Evolutionary conservation across 2,329 filamentous ascomycete genomes (phyloP), one percentile per base, ranked within the genome.

Genomic region (Helminthosporium solani): DNA sequence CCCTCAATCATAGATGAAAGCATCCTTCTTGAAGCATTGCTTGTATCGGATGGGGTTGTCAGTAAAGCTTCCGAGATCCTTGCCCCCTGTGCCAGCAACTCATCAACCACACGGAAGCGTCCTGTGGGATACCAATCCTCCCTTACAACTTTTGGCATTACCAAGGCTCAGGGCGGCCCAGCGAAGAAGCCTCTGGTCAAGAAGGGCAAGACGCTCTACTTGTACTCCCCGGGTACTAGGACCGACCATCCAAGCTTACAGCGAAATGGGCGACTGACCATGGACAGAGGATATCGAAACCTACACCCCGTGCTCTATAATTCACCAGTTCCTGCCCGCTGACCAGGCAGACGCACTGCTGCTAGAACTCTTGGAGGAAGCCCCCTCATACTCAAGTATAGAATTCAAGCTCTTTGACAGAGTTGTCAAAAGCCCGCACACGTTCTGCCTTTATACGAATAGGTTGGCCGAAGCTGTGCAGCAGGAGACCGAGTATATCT

Each of bases 391-490:
- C 63, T 76, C 84, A 40, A 82, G 79, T 52, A 80, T 82, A 19
- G 84, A 82, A 0, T 96, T 96, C 63, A 88, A 94, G 63, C 73
- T 97, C 1, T 96, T 96, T 66, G 90, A 96, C 46, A 87, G 86
- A 50, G 83, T 92, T 0, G 92, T 96, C 3, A 79, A 86, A 30
- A 92, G 86, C 50, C 90, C 90, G 0, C 92, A 96, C 66, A 91
- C 90, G 0, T 84, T 85, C 16, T 83, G 84, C 56, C 88, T 96
- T 66, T 96, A 89, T 56, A 88, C 96, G 3, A 85, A 89, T 44
- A 86, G 80, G 38, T 75, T 82, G 16, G 82, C 86, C 33, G 88
- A 95, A 56, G 76, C 85, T 18, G 73, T 78, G 45, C 75, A 76
- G 27, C 89, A 95, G 61, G 87, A 85, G 61, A 83, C 81, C 0